phyloP scores from a whole-genome alignment of 495 filamentous ascomycete genomes.

The Sordaria brevicollis region DNA sequence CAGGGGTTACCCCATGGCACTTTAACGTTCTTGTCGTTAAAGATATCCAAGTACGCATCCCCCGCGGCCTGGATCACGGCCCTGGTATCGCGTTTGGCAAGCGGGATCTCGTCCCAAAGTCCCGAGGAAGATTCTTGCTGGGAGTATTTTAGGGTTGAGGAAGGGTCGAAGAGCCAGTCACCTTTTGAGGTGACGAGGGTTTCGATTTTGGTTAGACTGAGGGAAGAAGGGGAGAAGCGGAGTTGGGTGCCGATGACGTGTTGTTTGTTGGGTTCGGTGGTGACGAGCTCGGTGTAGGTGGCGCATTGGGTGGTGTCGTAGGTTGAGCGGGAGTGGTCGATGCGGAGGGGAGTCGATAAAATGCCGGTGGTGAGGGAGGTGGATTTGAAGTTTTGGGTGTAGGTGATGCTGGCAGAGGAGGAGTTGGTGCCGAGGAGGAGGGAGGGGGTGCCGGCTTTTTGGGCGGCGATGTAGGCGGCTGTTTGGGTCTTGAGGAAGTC shows the following conservation, averaged over 20 bases:
- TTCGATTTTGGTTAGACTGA: constrained; percentile 30
- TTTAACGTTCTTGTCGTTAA: constrained; percentile 25
- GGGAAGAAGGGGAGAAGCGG: constrained; percentile 19
- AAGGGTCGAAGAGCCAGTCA: constrained; percentile 43
- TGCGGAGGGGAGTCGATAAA: constrained; percentile 29
- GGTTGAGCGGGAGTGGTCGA: constrained; percentile 37
- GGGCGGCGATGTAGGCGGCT: constrained; percentile 30
- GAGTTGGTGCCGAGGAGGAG: constrained; percentile 19
- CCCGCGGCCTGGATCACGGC: constrained; percentile 34
- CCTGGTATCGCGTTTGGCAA: constrained; percentile 22
- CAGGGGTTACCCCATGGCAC: constrained; percentile 39
- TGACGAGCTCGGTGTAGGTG: constrained; percentile 42
- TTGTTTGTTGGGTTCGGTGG: constrained; percentile 29
- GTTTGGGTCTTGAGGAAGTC: constrained; percentile 12
- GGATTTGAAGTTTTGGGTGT: constrained; percentile 27
- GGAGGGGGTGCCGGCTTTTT: constrained; percentile 26
- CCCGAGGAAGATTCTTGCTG: constrained; percentile 17
- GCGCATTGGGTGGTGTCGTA: constrained; percentile 41
- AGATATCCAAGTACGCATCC: constrained; percentile 37
- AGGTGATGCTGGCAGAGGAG: constrained; percentile 1
- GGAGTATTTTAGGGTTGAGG: constrained; percentile 36
- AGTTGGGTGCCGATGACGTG: constrained; percentile 42
- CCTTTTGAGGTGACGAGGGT: constrained; percentile 31
- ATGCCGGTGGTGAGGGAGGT: constrained; percentile 26
- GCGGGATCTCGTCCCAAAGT: constrained; percentile 36